Conservation (phyloP, 108 stramenopile species). For the Bacterosira constricta region DNA sequence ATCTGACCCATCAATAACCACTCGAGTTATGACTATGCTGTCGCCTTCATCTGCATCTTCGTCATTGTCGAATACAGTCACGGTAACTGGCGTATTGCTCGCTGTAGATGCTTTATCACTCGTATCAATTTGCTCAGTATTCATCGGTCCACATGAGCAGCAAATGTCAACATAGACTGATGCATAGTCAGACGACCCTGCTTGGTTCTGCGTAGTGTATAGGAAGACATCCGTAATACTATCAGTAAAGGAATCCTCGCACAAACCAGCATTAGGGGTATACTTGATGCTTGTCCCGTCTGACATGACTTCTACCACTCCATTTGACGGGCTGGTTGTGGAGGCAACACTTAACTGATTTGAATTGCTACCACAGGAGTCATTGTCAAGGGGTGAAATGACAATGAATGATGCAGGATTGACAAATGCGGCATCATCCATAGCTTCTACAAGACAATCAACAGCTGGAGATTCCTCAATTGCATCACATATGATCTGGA, state of each 20-base stretch:
- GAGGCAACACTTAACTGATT: neutral
- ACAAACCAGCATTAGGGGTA: neutral
- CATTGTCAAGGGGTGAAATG: neutral
- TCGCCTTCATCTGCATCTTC: neutral
- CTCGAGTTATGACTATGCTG: neutral
- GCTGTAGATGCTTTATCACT: neutral
- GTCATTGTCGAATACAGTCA: neutral
- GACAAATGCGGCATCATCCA: neutral
- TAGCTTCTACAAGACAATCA: neutral
- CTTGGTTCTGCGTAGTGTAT: neutral
- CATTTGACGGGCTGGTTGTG: neutral
- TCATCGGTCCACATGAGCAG: neutral
- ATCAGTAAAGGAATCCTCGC: neutral
- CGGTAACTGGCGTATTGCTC: neutral
- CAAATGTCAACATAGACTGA: neutral
- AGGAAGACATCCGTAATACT: neutral
- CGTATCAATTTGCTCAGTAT: neutral
- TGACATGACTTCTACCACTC: neutral
- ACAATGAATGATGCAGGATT: neutral
- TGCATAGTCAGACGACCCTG: neutral
- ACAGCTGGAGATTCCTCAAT: no score
- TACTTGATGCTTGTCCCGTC: neutral
- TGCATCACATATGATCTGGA: constrained; percentile 8
- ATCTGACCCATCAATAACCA: neutral
- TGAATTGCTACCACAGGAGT: neutral